These are phyloP conservation scores for Pythium oligandrum DNA, from an alignment of 352 stramenopile genomes.

Conservation along the genomic window DNA sequence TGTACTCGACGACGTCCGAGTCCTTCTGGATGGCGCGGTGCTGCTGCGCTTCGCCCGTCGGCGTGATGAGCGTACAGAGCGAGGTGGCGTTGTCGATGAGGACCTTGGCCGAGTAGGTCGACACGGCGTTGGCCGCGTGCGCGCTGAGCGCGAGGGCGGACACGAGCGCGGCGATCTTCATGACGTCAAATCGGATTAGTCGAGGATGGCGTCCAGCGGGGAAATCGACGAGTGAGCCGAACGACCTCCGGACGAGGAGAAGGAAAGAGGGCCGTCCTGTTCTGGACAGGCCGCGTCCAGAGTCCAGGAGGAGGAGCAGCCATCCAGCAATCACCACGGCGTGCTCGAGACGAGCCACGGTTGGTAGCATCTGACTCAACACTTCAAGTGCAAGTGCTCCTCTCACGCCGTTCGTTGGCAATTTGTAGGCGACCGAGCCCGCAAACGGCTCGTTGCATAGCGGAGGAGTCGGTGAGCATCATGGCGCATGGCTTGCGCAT, in stretches of 20 bases:
- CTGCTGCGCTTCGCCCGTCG: conserved; percentile 1
- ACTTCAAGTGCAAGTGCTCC: too few relatives aligned
- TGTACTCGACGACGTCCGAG: conserved; percentile 1
- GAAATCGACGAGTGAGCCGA: not conserved
- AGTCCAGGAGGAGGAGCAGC: not conserved
- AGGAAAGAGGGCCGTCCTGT: not conserved
- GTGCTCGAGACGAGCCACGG: too few relatives aligned
- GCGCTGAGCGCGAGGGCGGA: not conserved
- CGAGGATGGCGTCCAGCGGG: not conserved
- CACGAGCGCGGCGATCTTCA: not conserved
- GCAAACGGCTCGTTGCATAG: too few relatives aligned
- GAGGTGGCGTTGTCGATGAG: conserved; percentile 5
- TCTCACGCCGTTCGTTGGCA: too few relatives aligned
- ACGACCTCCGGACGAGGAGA: not conserved
- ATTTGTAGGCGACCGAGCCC: too few relatives aligned
- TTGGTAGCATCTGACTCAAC: too few relatives aligned
- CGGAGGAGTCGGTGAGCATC: too few relatives aligned
- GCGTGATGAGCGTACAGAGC: conserved; percentile 7
- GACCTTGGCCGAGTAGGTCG: conserved; percentile 9
- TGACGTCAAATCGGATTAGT: conserved; percentile 3
- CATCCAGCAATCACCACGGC: too few relatives aligned
- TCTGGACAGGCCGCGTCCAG: too few relatives aligned
- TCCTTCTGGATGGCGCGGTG: conserved; percentile 1
- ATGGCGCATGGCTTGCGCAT: too few relatives aligned
- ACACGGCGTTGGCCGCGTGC: not conserved